Conservation (phyloP, 768 basidiomycete genomes). For the Crepidotus variabilis region DNA sequence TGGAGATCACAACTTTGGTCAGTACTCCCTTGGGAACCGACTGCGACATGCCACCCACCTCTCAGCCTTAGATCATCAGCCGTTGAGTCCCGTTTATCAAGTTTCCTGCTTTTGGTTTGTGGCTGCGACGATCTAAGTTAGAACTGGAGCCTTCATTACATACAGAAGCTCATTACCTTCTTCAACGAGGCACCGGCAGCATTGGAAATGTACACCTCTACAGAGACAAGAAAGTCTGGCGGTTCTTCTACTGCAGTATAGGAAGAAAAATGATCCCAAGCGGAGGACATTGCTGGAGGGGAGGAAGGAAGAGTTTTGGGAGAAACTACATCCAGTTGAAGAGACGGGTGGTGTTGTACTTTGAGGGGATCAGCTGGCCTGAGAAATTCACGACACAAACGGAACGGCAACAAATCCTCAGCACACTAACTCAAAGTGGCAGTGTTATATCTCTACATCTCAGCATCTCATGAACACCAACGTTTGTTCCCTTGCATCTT, state of each 20-base stretch:
- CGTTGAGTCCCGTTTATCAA: slow-evolving; percentile 48
- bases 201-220: slow-evolving; percentile 59
- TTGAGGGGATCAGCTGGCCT: not conserved
- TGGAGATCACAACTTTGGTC: slow-evolving; percentile 20
- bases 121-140: slow-evolving; percentile 29
- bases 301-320: not conserved
- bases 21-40: not conserved
- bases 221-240: slow-evolving; percentile 55
- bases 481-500: not conserved
- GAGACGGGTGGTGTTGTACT: not conserved
- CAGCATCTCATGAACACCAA: not conserved
- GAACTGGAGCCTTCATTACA: not conserved
- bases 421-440: not conserved
- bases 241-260: not conserved
- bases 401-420: not conserved
- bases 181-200: slow-evolving; percentile 46
- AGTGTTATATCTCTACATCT: not conserved
- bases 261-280: not conserved
- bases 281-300: not conserved
- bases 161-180: slow-evolving; percentile 43
- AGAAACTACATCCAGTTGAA: not conserved
- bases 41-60: slow-evolving; percentile 35
- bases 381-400: not conserved
- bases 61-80: slow-evolving; percentile 56
- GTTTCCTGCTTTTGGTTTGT: slow-evolving; percentile 44